A percentile compares a stretch with the other conserved stretches of the same genome.
Conservation (phyloP, 2,329 filamentous ascomycete species). For the Didymella pomorum region DNA sequence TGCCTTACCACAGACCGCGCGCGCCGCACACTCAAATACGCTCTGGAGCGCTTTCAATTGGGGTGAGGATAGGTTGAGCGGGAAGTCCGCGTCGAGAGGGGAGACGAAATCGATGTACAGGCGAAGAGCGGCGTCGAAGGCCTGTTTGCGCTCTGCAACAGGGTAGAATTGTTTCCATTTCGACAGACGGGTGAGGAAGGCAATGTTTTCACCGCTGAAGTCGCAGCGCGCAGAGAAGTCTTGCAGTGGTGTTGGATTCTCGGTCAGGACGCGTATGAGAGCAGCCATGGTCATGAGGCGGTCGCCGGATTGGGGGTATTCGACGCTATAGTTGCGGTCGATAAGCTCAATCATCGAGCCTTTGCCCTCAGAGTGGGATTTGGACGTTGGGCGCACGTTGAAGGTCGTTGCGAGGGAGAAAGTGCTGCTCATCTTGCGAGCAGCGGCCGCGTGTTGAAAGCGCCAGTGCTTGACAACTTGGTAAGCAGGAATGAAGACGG, state of each 20-base stretch:
- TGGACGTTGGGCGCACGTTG: not conserved
- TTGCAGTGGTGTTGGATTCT: conserved; percentile 23
- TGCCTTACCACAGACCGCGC: conserved; percentile 13
- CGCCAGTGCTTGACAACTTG: conserved; percentile 25
- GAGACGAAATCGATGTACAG: conserved; percentile 26
- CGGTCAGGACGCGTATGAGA: conserved; percentile 21
- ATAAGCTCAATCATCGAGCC: conserved; percentile 17
- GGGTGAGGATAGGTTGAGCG: conserved; percentile 21
- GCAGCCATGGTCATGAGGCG: conserved; percentile 22
- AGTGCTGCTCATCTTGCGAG: conserved; percentile 2
- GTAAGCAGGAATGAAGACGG: conserved; percentile 28
- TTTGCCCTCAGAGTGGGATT: conserved; percentile 2
- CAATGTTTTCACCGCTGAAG: conserved; percentile 30
- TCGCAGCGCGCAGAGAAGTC: conserved; percentile 27
- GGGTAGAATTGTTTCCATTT: conserved; percentile 15
- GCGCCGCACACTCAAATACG: conserved; percentile 19
- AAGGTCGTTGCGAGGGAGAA: conserved; percentile 9
- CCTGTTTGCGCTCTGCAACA: not conserved
- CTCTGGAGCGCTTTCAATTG: conserved; percentile 20
- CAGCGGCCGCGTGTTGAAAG: conserved; percentile 1
- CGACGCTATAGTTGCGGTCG: conserved; percentile 11
- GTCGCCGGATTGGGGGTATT: conserved; percentile 7
- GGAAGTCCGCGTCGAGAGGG: conserved; percentile 25
- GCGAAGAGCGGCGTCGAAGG: conserved; percentile 20
- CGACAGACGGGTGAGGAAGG: conserved; percentile 20